Base-by-base conservation (phyloP, 805 yeast genomes). In the Nakazawaea ishiwadae region DNA sequence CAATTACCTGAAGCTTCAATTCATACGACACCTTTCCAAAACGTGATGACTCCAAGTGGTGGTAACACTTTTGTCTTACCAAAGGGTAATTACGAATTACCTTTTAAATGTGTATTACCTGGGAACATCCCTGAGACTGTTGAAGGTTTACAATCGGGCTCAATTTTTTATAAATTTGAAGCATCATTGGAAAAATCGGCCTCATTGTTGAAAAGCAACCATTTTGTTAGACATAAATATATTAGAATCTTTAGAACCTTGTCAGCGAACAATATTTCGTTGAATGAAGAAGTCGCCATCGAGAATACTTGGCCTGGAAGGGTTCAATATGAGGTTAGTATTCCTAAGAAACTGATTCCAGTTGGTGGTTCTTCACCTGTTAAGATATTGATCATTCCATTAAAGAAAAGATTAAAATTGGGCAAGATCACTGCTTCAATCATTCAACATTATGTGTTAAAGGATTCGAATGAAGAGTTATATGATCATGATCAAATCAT, bases 291-390 rank as follows among this genome's bases (percentile, higher is more conserved):
- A 35, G 64, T 71, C 31, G 70, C 73, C 19, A 65, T 74, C 37
- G 66, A 65, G 44, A 73, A 71, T 49, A 62, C 69, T 2, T 75
- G 81, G 81, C 71, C 77, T 0, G 68, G 67, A 0, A 75, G 75
- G 48, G 60, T 73, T 19, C 77, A 75, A 46, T 75, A 75, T 49
- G 64, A 62, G 36, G 77, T 75, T 3, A 53, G 59, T 34, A 46
- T 74, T 17, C 66, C 66, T 1, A 61, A 59, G 33, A 70, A 65
- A 40, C 74, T 70, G 0, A 54, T 75, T 4, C 73, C 81, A 0
- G 44, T 75, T 4, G 79, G 79, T 1, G 62, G 73, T 1, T 52
- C 51, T 3, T 53, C 70, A 9, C 70, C 73, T 11, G 59, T 75
- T 18, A 58, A 59, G 41, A 51, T 75, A 1, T 47, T 69, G 7